Evolutionary conservation across 169 alveolate genomes (phyloP).

Genomic region (Cryptosporidium sp.): DNA sequence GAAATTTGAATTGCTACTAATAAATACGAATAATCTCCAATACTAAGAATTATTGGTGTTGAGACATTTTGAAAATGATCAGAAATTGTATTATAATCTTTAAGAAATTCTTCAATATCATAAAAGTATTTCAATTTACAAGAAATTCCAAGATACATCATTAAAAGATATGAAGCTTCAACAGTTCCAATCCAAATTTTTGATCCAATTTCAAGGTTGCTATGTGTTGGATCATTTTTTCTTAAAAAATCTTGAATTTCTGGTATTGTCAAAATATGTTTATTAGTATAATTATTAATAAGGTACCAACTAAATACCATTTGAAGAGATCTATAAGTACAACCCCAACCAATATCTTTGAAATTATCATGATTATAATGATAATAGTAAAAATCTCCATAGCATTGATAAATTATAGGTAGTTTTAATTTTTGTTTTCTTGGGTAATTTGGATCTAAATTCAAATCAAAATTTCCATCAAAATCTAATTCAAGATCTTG

Average conservation of each 20-base stretch:
- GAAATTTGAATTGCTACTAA: slow-evolving; percentile 81
- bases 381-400: slow-evolving; percentile 81
- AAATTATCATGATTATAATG: slow-evolving; percentile 81
- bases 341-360: slow-evolving; percentile 85
- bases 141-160: slow-evolving; percentile 80
- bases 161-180: slow-evolving; percentile 81
- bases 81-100: slow-evolving; percentile 77
- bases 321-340: slow-evolving; percentile 83
- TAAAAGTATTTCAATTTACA: slow-evolving; percentile 78
- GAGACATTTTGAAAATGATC: slow-evolving; percentile 78
- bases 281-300: slow-evolving; percentile 78
- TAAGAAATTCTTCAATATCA: slow-evolving; percentile 78
- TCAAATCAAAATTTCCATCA: neutral
- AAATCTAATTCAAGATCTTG: neutral
- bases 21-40: slow-evolving; percentile 82
- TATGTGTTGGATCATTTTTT: slow-evolving; percentile 78
- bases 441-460: neutral
- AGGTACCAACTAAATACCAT: slow-evolving; percentile 84
- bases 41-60: slow-evolving; percentile 82
- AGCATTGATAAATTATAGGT: slow-evolving; percentile 15
- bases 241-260: slow-evolving; percentile 79
- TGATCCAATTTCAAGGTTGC: slow-evolving; percentile 73
- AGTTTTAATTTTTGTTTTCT: neutral
- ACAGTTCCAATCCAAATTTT: slow-evolving; percentile 85
- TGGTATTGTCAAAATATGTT: slow-evolving; percentile 77